Conservation (phyloP, 225 moss, liverwort and hornwort species). For the Ulota crispa region DNA sequence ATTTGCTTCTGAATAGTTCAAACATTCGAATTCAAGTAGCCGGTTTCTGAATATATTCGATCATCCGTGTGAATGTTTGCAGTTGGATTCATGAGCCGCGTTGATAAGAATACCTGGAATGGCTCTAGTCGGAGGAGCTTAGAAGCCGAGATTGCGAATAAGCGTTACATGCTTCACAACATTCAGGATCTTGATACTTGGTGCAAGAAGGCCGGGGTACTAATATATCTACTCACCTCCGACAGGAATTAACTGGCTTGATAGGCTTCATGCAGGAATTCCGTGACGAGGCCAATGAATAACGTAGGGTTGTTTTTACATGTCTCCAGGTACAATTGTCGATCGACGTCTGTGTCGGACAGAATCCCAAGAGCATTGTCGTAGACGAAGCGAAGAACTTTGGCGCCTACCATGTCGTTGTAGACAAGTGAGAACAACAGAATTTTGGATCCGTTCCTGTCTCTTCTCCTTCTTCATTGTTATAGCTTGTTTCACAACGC, state of each 20-base stretch:
- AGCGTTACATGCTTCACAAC: conserved; percentile 55
- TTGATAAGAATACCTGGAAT: conserved; percentile 54
- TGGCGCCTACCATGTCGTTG: conserved; percentile 60
- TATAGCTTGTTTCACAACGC: not conserved
- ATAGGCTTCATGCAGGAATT: conserved; percentile 1
- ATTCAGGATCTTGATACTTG: conserved; percentile 45
- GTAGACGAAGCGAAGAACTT: conserved; percentile 53
- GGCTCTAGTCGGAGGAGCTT: conserved; percentile 47
- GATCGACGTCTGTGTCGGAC: conserved; percentile 53
- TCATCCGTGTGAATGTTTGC: conserved; percentile 25
- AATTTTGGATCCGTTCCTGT: conserved; percentile 13
- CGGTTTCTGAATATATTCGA: conserved; percentile 15
- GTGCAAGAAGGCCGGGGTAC: conserved; percentile 65
- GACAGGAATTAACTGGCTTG: not conserved
- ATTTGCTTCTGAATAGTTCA: not conserved
- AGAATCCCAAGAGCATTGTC: conserved; percentile 45
- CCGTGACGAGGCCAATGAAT: not conserved
- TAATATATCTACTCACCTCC: conserved; percentile 1
- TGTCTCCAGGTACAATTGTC: conserved; percentile 55
- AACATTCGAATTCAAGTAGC: not conserved
- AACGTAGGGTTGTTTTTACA: not conserved
- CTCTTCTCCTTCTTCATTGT: not conserved
- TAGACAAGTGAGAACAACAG: conserved; percentile 47
- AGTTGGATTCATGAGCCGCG: conserved; percentile 58
- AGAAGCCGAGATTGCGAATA: conserved; percentile 55